Evolutionary conservation across 306 rosid genomes (phyloP).

Genomic region (Rosa rugosa): DNA sequence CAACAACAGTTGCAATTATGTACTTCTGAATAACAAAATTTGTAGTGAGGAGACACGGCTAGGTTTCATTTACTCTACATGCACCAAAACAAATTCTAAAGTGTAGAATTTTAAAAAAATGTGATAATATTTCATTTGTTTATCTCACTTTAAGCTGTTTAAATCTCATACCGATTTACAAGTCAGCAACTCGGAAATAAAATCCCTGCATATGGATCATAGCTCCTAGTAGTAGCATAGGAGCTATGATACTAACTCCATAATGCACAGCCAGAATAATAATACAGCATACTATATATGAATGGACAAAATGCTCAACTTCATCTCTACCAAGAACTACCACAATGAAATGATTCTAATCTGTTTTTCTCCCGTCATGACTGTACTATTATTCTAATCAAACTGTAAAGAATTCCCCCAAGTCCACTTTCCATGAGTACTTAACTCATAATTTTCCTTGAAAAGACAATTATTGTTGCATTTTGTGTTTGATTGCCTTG

Average conservation of each 20-base stretch:
- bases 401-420: not conserved
- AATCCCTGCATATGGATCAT: not conserved
- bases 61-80: not conserved
- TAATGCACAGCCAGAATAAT: not conserved
- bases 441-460: not conserved
- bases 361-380: not conserved
- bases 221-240: not conserved
- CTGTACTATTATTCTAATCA: not conserved
- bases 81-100: not conserved
- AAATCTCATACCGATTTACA: not conserved
- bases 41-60: not conserved
- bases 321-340: conserved; percentile 1
- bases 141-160: not conserved
- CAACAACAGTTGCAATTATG: not conserved
- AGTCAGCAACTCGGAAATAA: not conserved
- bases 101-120: not conserved
- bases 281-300: not conserved
- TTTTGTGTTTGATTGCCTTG: not conserved
- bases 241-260: not conserved
- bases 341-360: not conserved
- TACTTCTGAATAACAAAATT: not conserved
- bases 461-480: conserved; percentile 2
- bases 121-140: not conserved
- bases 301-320: not conserved
- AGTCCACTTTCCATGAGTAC: not conserved